A percentile compares a stretch with the other conserved stretches of the same genome.
Conservation (phyloP, 768 basidiomycete genomes). For the Collybiopsis luxurians region DNA sequence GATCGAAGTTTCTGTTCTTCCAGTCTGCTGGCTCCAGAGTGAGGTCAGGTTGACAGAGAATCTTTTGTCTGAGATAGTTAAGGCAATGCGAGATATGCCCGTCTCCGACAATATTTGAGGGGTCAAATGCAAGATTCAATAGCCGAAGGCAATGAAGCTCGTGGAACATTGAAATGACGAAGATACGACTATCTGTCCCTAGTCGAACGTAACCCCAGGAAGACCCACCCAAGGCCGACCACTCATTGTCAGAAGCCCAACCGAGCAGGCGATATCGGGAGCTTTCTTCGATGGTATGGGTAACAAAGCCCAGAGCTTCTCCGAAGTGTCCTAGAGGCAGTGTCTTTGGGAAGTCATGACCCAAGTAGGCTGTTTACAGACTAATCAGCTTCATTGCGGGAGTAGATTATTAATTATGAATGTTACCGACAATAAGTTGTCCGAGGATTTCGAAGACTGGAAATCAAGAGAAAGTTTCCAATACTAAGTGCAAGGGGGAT, state of each 20-base stretch:
- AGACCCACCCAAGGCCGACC: neutral
- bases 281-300: neutral
- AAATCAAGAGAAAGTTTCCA: too few relatives aligned
- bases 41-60: constrained; percentile 44
- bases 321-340: neutral
- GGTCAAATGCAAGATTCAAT: constrained; percentile 24
- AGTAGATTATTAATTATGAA: too few relatives aligned
- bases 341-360: neutral
- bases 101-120: constrained; percentile 9
- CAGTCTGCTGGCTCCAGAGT: constrained; percentile 47
- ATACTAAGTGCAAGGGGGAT: too few relatives aligned
- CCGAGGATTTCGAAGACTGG: too few relatives aligned
- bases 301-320: neutral
- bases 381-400: neutral
- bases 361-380: neutral
- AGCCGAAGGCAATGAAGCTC: constrained; percentile 36
- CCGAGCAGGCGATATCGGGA: neutral
- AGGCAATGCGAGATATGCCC: constrained; percentile 41
- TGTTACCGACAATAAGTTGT: too few relatives aligned
- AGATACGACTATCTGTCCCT: constrained; percentile 2
- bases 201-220: constrained; percentile 5
- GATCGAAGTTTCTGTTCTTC: constrained; percentile 29
- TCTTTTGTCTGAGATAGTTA: constrained; percentile 45
- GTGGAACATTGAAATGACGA: constrained; percentile 8
- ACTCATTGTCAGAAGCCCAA: constrained; percentile 1